phyloP scores from a whole-genome alignment of 2,329 filamentous ascomycete genomes.

The Lasiodiplodia hormozganensis region DNA sequence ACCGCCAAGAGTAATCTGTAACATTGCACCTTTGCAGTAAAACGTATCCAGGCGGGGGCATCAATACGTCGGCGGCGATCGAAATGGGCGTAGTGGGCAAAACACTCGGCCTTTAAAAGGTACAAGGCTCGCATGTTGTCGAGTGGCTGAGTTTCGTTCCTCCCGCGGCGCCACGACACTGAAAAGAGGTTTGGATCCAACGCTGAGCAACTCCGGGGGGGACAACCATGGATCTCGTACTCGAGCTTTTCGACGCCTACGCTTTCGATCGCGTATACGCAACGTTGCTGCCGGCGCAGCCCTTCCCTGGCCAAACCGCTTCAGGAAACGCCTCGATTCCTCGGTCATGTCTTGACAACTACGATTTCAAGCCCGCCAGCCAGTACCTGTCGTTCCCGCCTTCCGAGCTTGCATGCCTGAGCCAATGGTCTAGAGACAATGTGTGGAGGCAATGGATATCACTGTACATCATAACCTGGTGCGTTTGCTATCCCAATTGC shows the following conservation, averaged over 20 bases:
- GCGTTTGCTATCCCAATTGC: slow-evolving; percentile 34
- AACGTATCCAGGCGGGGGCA: no score
- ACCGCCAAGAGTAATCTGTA: no score
- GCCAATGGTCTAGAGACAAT: slow-evolving; percentile 78
- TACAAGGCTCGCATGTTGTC: no score
- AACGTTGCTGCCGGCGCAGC: slow-evolving; percentile 62
- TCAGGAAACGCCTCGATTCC: slow-evolving; percentile 56
- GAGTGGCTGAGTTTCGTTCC: no score
- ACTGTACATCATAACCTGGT: slow-evolving; percentile 89
- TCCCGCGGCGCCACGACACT: background rate
- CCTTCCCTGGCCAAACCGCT: slow-evolving; percentile 65
- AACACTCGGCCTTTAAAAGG: no score
- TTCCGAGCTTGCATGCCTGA: slow-evolving; percentile 78
- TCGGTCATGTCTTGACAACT: slow-evolving; percentile 50
- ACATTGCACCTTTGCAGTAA: no score
- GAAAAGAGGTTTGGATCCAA: background rate
- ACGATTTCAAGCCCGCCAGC: slow-evolving; percentile 74
- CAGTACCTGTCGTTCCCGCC: slow-evolving; percentile 73
- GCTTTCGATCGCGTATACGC: slow-evolving; percentile 82
- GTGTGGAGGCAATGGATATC: slow-evolving; percentile 75
- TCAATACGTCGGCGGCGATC: no score
- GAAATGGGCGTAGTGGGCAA: no score
- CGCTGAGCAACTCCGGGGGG: background rate
- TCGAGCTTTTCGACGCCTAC: slow-evolving; percentile 83
- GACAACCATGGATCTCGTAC: slow-evolving; percentile 83